phyloP scores from a whole-genome alignment of 2,329 filamentous ascomycete genomes.

The Chalaropsis ovoidea region DNA sequence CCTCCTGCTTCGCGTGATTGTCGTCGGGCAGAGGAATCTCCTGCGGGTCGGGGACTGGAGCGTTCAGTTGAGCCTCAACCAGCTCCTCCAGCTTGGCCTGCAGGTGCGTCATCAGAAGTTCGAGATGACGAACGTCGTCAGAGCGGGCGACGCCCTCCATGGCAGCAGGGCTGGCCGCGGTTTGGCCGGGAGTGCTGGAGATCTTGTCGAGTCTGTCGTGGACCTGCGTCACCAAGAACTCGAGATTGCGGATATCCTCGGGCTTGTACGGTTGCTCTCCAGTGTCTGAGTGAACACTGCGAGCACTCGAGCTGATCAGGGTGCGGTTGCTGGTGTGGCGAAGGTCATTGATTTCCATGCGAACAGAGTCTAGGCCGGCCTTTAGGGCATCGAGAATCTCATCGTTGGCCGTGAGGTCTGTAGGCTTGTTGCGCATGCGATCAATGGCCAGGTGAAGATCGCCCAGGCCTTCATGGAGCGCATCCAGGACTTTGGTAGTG shows the following conservation, averaged over 20 bases:
- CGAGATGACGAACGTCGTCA: conserved; percentile 78
- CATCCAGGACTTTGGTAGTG: conserved; percentile 79
- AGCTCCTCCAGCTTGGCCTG: conserved; percentile 64
- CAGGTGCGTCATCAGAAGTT: conserved; percentile 70
- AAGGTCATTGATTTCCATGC: conserved; percentile 66
- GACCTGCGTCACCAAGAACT: conserved; percentile 21
- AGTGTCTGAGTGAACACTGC: conserved; percentile 35
- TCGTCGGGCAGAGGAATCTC: conserved; percentile 24
- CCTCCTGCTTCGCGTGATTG: conserved; percentile 20
- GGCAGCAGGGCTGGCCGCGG: not conserved
- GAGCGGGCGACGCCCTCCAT: conserved; percentile 40
- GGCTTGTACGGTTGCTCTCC: not conserved
- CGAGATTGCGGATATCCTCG: conserved; percentile 22
- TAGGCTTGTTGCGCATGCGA: conserved; percentile 63
- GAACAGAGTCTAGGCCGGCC: conserved; percentile 65
- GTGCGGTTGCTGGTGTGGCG: conserved; percentile 49
- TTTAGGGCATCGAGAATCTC: conserved; percentile 84
- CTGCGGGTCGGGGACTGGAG: conserved; percentile 42
- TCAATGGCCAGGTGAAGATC: conserved; percentile 70
- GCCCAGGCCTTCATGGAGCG: conserved; percentile 77
- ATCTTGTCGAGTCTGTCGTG: conserved; percentile 21
- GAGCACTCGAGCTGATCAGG: conserved; percentile 44
- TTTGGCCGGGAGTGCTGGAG: not conserved
- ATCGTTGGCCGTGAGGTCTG: conserved; percentile 73
- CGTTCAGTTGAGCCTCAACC: conserved; percentile 20